Conservation (phyloP, 192 early-diverging fungal genomes). For the Linnemannia hyalina region DNA sequence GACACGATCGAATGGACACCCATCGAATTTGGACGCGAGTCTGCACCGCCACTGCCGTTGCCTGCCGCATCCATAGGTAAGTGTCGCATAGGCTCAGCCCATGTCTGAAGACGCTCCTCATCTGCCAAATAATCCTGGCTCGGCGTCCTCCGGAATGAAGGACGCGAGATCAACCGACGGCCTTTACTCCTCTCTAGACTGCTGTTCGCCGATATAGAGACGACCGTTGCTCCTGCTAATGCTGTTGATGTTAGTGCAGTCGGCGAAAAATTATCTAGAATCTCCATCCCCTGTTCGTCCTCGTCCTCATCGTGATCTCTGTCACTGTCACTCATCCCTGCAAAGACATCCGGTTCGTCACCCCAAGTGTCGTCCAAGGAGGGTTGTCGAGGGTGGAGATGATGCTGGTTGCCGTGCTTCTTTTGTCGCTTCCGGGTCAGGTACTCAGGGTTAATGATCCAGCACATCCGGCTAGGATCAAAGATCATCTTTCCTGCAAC, state of each 20-base stretch:
- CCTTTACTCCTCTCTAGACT: slow-evolving; percentile 9
- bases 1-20: slow-evolving; percentile 36
- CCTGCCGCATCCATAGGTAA: not conserved
- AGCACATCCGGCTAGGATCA: slow-evolving; percentile 41
- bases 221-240: not conserved
- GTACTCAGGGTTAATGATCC: slow-evolving; percentile 53
- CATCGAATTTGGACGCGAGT: slow-evolving; percentile 16
- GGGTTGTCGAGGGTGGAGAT: slow-evolving; percentile 6
- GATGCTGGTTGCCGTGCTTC: not conserved
- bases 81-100: slow-evolving; percentile 15
- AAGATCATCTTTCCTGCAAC: slow-evolving; percentile 51
- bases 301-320: slow-evolving; percentile 7
- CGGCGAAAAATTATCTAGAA: not conserved
- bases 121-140: slow-evolving; percentile 34
- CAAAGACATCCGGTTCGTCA: slow-evolving; percentile 51
- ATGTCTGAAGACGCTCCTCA: slow-evolving; percentile 19
- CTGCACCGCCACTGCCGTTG: not conserved
- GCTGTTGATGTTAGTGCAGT: not conserved
- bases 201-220: not conserved
- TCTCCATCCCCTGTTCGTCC: slow-evolving; percentile 5
- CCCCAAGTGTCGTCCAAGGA: slow-evolving; percentile 48
- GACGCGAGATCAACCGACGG: slow-evolving; percentile 22
- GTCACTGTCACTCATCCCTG: slow-evolving; percentile 45
- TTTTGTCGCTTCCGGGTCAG: slow-evolving; percentile 13
- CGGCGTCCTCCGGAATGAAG: slow-evolving; percentile 17